Percentiles rank a stretch among this genome's conserved stretches.
phyloP scores from a whole-genome alignment of 352 stramenopile species.

The Phytophthora syringae region DNA sequence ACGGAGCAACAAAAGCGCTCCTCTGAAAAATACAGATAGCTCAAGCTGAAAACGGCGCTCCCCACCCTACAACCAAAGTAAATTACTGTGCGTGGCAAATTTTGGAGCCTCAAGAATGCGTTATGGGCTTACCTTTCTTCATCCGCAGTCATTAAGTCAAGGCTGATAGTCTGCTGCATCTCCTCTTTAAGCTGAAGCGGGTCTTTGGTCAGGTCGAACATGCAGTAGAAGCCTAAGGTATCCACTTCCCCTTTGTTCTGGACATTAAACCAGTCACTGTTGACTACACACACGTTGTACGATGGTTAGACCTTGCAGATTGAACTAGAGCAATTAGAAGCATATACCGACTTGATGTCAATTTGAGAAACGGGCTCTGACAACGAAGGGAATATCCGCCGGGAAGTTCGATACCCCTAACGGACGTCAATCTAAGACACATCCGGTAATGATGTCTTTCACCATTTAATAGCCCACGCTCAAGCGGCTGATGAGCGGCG shows the following conservation, averaged over 20 bases:
- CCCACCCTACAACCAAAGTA: constrained; percentile 32
- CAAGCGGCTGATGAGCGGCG: constrained; percentile 4
- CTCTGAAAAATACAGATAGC: constrained; percentile 75
- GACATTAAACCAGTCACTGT: constrained; percentile 42
- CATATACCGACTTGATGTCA: constrained; percentile 34
- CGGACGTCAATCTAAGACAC: constrained; percentile 48
- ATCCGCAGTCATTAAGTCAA: constrained; percentile 44
- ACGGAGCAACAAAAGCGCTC: constrained; percentile 52
- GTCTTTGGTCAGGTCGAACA: constrained; percentile 51
- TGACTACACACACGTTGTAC: constrained; percentile 41
- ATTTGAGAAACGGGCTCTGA: constrained; percentile 47
- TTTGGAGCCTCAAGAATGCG: background rate
- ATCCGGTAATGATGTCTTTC: constrained; percentile 37
- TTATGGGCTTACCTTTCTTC: constrained; percentile 22
- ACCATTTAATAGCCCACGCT: constrained; percentile 3
- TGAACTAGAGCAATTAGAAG: background rate
- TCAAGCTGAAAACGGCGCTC: constrained; percentile 70
- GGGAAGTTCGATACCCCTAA: constrained; percentile 36
- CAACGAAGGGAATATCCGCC: constrained; percentile 42
- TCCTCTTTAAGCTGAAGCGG: constrained; percentile 45
- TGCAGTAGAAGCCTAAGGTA: constrained; percentile 45
- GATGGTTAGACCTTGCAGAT: background rate
- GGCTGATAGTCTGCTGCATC: constrained; percentile 52
- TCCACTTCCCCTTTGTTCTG: constrained; percentile 45
- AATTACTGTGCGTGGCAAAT: background rate